phyloP scores from a whole-genome alignment of 1,284 basidiomycete genomes.

The Cutaneotrichosporon spelunceum region DNA sequence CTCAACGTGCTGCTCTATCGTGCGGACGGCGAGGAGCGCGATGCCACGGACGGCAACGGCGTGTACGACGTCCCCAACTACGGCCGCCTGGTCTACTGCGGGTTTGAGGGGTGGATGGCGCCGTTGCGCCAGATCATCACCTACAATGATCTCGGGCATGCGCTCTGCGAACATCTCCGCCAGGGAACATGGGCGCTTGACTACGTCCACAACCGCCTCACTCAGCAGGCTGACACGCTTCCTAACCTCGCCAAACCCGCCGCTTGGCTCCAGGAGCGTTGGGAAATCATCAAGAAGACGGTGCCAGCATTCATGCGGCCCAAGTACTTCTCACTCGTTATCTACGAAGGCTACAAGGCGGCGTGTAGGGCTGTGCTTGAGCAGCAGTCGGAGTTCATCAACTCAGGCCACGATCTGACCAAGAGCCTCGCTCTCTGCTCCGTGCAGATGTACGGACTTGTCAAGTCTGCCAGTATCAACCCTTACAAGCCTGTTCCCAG shows the following conservation, averaged over 20 bases:
- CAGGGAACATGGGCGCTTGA: slow-evolving; percentile 85
- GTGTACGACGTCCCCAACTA: slow-evolving; percentile 72
- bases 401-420: slow-evolving; percentile 79
- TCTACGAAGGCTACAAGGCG: slow-evolving; percentile 86
- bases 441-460: slow-evolving; percentile 87
- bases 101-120: slow-evolving; percentile 93
- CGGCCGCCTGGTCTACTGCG: slow-evolving; percentile 78
- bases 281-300: slow-evolving; percentile 68
- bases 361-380: slow-evolving; percentile 74
- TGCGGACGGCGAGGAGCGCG: slow-evolving; percentile 82
- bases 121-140: slow-evolving; percentile 74
- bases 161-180: slow-evolving; percentile 79
- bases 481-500: slow-evolving; percentile 64
- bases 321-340: slow-evolving; percentile 86
- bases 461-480: slow-evolving; percentile 80
- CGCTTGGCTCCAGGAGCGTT: slow-evolving; percentile 76
- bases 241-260: slow-evolving; percentile 69
- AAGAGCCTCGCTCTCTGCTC: slow-evolving; percentile 80
- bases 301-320: slow-evolving; percentile 83
- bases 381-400: slow-evolving; percentile 79
- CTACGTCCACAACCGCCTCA: slow-evolving; percentile 70
- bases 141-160: slow-evolving; percentile 86
- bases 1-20: slow-evolving; percentile 80
- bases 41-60: slow-evolving; percentile 70
- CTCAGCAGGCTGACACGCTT: slow-evolving; percentile 51